A percentile compares a stretch with the other conserved stretches of the same genome.
These are phyloP conservation scores for Achaetomiella virescens DNA, from an alignment of 495 filamentous ascomycete species.

Conservation along the genomic window DNA sequence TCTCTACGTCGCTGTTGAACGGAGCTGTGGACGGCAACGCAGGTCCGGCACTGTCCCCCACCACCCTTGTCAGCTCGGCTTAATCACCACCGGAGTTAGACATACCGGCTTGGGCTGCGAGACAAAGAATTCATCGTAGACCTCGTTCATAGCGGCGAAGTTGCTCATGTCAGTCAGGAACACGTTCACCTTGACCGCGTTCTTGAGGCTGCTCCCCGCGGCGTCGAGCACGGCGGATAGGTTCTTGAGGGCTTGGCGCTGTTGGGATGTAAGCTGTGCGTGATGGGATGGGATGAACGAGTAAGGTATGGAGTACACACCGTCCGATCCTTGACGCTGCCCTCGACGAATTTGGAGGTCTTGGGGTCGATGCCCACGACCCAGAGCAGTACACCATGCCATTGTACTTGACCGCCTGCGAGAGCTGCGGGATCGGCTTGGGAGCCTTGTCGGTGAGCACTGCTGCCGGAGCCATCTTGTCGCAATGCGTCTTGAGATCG, in stretches of 20 bases:
- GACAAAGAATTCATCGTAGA: constrained; percentile 51
- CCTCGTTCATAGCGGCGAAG: constrained; percentile 59
- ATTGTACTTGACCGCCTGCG: constrained; percentile 51
- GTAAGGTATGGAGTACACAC: constrained; percentile 24
- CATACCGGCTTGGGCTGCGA: constrained; percentile 51
- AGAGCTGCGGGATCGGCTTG: constrained; percentile 49
- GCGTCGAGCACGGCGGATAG: constrained; percentile 54
- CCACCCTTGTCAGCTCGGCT: not conserved
- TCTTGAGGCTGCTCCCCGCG: constrained; percentile 51
- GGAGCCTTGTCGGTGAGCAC: constrained; percentile 48
- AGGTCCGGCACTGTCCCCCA: constrained; percentile 44
- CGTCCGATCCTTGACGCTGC: constrained; percentile 49
- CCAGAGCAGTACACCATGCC: constrained; percentile 56
- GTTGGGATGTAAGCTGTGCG: not conserved
- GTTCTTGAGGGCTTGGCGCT: constrained; percentile 53
- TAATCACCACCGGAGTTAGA: not conserved
- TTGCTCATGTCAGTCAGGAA: constrained; percentile 62
- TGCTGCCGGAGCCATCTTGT: constrained; percentile 26
- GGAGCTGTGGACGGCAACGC: constrained; percentile 62
- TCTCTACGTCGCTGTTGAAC: constrained; percentile 62
- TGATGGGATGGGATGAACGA: no score
- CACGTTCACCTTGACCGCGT: constrained; percentile 62
- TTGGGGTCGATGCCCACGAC: constrained; percentile 45
- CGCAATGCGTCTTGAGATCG: not conserved
- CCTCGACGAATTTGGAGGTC: constrained; percentile 45